Evolutionary conservation across 2,329 filamentous ascomycete species (phyloP).

Genomic region (Didymella exigua): DNA sequence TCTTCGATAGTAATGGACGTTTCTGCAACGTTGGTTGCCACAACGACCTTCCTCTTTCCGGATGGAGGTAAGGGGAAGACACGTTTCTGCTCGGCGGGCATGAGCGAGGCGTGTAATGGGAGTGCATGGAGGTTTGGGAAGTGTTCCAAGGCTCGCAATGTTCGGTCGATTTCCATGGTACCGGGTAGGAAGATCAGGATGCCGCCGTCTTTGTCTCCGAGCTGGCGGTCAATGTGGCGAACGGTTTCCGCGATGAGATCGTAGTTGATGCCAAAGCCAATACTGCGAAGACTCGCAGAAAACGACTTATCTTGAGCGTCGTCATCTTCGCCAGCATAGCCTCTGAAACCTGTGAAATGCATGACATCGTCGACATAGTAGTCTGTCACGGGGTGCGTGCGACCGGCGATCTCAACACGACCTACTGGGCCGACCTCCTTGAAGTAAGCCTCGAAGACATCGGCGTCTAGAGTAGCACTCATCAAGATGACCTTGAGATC

Average conservation of each 20-base stretch:
- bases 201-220: constrained; percentile 76
- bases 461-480: constrained; percentile 92
- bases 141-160: constrained; percentile 70
- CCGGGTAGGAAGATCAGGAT: constrained; percentile 97
- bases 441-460: constrained; percentile 86
- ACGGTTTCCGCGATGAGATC: constrained; percentile 81
- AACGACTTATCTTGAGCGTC: constrained; percentile 56
- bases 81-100: constrained; percentile 83
- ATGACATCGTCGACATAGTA: constrained; percentile 89
- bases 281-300: constrained; percentile 50
- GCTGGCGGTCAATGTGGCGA: constrained; percentile 76
- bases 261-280: constrained; percentile 86
- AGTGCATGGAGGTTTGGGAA: constrained; percentile 75
- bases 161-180: constrained; percentile 86
- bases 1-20: constrained; percentile 99
- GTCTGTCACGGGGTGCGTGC: constrained; percentile 89
- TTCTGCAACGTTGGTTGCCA: constrained; percentile 95
- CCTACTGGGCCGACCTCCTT: constrained; percentile 72
- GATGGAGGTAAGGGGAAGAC: constrained; percentile 79
- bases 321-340: constrained; percentile 55
- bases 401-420: constrained; percentile 81
- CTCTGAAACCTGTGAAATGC: constrained; percentile 73
- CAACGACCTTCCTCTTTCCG: constrained; percentile 88
- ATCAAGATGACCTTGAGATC: constrained; percentile 92
- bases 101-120: constrained; percentile 88